These are phyloP conservation scores for Tricholoma furcatifolium DNA, from an alignment of 768 basidiomycete genomes.

Conservation along the genomic window DNA sequence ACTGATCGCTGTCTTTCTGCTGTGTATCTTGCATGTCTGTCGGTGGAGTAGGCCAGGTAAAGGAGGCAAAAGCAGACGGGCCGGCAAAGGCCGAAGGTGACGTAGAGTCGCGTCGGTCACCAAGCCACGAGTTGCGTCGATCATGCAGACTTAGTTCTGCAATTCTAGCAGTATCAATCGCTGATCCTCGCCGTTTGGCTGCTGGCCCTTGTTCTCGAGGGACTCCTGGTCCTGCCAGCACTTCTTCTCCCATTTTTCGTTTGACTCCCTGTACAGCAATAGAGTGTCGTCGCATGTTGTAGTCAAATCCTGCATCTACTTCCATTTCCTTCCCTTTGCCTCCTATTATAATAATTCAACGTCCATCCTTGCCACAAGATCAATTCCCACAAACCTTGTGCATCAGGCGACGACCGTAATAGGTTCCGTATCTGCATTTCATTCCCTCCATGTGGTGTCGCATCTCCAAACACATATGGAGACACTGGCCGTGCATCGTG, in stretches of 20 bases:
- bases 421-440: slow-evolving; percentile 56
- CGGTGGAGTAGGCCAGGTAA: slow-evolving; percentile 60
- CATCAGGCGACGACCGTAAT: slow-evolving; percentile 55
- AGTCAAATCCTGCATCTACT: slow-evolving; percentile 52
- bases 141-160: slow-evolving; percentile 76
- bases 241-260: slow-evolving; percentile 75
- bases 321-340: slow-evolving; percentile 36
- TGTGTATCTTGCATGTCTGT: slow-evolving; percentile 30
- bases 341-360: slow-evolving; percentile 23
- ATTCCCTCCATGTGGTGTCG: slow-evolving; percentile 39
- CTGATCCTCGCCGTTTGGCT: slow-evolving; percentile 81
- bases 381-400: slow-evolving; percentile 27
- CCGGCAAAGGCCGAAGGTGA: slow-evolving; percentile 65
- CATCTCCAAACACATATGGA: slow-evolving; percentile 72
- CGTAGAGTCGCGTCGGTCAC: slow-evolving; percentile 73
- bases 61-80: slow-evolving; percentile 61
- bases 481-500: slow-evolving; percentile 57
- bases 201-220: slow-evolving; percentile 69
- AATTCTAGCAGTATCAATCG: slow-evolving; percentile 75
- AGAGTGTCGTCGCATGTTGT: slow-evolving; percentile 70
- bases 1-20: slow-evolving; percentile 37
- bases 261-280: slow-evolving; percentile 75
- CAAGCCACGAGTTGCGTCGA: slow-evolving; percentile 72
- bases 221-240: slow-evolving; percentile 65
- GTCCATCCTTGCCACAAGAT: slow-evolving; percentile 18